These are phyloP conservation scores for Phaffia australis DNA, from an alignment of 768 basidiomycete genomes.

Conservation along the genomic window DNA sequence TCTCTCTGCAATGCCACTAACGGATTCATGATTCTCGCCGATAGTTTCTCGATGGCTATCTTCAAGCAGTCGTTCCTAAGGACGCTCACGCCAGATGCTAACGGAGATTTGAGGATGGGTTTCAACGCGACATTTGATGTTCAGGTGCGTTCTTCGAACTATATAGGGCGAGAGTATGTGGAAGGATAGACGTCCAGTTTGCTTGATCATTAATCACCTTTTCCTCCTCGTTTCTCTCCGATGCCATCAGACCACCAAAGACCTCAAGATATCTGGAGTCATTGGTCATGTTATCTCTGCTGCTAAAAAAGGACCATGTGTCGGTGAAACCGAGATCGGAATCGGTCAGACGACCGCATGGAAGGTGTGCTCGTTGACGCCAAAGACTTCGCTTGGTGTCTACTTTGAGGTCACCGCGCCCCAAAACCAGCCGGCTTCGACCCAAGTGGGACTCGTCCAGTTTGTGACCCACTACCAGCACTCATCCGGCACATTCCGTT, in stretches of 20 bases:
- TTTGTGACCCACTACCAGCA: slow-evolving; percentile 99
- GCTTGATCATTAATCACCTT: too few species aligned
- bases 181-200: too few species aligned
- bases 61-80: slow-evolving; percentile 98
- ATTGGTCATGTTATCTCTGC: slow-evolving; percentile 97
- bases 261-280: slow-evolving; percentile 92
- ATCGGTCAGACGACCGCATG: slow-evolving; percentile 97
- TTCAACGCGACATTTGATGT: slow-evolving; percentile 99
- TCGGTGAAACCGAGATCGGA: slow-evolving; percentile 98
- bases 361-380: slow-evolving; percentile 86
- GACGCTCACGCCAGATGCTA: slow-evolving; percentile 81
- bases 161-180: too few species aligned
- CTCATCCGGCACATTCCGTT: slow-evolving; percentile 80
- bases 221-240: neutral
- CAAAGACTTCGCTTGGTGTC: slow-evolving; percentile 74
- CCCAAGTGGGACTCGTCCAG: slow-evolving; percentile 80
- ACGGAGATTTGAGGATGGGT: slow-evolving; percentile 88
- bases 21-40: slow-evolving; percentile 88
- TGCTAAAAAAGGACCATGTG: slow-evolving; percentile 89
- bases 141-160: slow-evolving; percentile 47
- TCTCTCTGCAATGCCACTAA: slow-evolving; percentile 89
- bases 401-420: slow-evolving; percentile 99
- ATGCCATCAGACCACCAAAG: slow-evolving; percentile 74
- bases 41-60: slow-evolving; percentile 93
- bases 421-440: slow-evolving; percentile 72